These are phyloP conservation scores for Oryza rufipogon DNA, from an alignment of 176 grass and related monocot genomes.

Conservation along the genomic window DNA sequence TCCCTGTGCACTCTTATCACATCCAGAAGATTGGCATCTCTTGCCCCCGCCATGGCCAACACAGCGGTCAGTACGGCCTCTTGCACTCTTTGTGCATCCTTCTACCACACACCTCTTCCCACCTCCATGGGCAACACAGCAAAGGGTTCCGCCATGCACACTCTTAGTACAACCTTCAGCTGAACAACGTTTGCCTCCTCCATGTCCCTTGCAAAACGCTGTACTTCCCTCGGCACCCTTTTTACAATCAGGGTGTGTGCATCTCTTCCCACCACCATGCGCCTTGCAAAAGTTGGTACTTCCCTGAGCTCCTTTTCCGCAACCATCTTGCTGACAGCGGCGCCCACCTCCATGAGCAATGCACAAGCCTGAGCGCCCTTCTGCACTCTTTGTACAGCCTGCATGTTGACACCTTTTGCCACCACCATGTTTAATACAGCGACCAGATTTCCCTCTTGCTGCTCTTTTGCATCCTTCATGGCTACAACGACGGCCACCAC, in stretches of 20 bases:
- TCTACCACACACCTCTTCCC: slow-evolving; percentile 73
- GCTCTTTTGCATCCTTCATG: slow-evolving; percentile 60
- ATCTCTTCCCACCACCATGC: slow-evolving; percentile 86
- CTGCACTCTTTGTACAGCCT: slow-evolving; percentile 72
- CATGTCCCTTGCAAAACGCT: slow-evolving; percentile 79
- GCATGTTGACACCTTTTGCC: slow-evolving; percentile 76
- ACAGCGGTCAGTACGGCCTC: slow-evolving; percentile 70
- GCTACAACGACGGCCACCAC: slow-evolving; percentile 74
- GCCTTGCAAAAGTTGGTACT: slow-evolving; percentile 78
- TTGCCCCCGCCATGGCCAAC: slow-evolving; percentile 92
- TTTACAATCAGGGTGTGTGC: slow-evolving; percentile 53
- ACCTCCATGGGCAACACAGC: slow-evolving; percentile 83
- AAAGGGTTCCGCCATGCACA: slow-evolving; percentile 79
- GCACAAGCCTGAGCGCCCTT: slow-evolving; percentile 79
- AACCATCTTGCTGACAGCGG: slow-evolving; percentile 60
- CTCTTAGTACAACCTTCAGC: slow-evolving; percentile 66
- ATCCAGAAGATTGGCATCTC: slow-evolving; percentile 58
- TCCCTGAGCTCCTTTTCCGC: slow-evolving; percentile 80
- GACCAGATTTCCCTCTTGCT: slow-evolving; percentile 76
- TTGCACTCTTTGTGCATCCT: slow-evolving; percentile 75
- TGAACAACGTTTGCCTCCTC: slow-evolving; percentile 83
- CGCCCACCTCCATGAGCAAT: slow-evolving; percentile 82
- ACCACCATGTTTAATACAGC: slow-evolving; percentile 84
- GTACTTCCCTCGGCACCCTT: slow-evolving; percentile 94
- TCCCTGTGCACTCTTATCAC: slow-evolving; percentile 80